A percentile compares a stretch with the other conserved stretches of the same genome.
These are phyloP conservation scores for Ilex asprella DNA, from an alignment of 257 asterid species.

Conservation along the genomic window DNA sequence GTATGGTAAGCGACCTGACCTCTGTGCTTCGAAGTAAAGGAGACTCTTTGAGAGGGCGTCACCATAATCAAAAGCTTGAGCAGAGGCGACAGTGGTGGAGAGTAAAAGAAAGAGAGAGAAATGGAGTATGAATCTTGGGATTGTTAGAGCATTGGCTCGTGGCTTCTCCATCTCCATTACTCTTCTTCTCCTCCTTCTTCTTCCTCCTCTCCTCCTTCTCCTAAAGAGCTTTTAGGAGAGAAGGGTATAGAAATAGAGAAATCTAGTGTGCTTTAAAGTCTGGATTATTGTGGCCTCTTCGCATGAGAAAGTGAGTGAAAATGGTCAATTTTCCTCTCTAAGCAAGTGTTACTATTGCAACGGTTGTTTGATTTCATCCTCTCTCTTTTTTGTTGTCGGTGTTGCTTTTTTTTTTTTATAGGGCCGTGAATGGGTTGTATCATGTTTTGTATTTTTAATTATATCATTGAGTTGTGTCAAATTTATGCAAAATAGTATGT, in stretches of 20 bases:
- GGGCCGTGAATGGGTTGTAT: no score
- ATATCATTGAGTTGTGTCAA: no score
- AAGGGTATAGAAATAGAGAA: background rate
- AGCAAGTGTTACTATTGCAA: no score
- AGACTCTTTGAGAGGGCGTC: constrained; percentile 26
- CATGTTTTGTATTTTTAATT: no score
- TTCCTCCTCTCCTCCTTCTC: constrained; percentile 7
- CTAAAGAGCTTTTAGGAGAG: constrained; percentile 17
- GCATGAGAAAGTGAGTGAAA: no score
- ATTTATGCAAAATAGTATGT: no score
- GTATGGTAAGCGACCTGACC: constrained; percentile 33
- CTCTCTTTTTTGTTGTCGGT: no score
- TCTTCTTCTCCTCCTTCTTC: background rate
- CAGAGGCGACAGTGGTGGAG: constrained; percentile 4
- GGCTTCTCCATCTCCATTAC: background rate
- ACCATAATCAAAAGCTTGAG: constrained; percentile 16
- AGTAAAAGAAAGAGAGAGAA: constrained; percentile 3
- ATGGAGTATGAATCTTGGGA: background rate
- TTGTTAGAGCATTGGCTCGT: background rate
- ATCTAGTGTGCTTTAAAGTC: no score
- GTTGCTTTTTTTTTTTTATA: no score
- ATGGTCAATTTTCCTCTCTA: no score
- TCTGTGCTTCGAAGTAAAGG: constrained; percentile 29
- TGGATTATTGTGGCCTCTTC: no score
- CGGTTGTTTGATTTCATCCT: no score